These are phyloP conservation scores for Elaeagnus macrophylla DNA, from an alignment of 306 rosid species.

Conservation along the genomic window DNA sequence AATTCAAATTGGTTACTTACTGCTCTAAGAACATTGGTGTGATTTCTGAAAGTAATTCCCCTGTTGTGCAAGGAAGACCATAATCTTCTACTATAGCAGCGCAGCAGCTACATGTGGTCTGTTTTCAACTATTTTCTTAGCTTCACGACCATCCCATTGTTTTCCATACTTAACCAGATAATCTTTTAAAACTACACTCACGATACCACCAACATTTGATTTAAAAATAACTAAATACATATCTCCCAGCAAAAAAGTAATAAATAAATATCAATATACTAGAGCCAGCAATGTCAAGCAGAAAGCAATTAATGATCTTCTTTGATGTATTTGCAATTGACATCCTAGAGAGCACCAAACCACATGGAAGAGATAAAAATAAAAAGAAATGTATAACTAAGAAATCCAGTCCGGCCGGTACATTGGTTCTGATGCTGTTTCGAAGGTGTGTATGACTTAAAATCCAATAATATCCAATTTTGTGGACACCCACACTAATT, in stretches of 20 bases:
- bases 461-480: too few species aligned
- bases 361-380: too few species aligned
- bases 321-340: conserved; percentile 30
- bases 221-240: too few species aligned
- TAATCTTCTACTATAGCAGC: conserved; percentile 62
- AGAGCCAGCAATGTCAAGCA: conserved; percentile 2
- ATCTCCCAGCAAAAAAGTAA: too few species aligned
- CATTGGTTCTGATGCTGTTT: too few species aligned
- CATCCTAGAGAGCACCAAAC: conserved; percentile 26
- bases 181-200: conserved; percentile 45
- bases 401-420: too few species aligned
- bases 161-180: conserved; percentile 54
- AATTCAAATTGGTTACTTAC: conserved; percentile 31
- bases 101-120: conserved; percentile 65
- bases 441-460: too few species aligned
- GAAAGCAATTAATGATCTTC: conserved; percentile 28
- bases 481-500: too few species aligned
- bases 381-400: too few species aligned
- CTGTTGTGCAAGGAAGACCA: conserved; percentile 60
- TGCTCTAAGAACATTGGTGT: conserved; percentile 54
- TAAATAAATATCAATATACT: background rate
- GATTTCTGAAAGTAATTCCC: conserved; percentile 52
- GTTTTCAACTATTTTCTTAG: conserved; percentile 46
- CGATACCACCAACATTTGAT: conserved; percentile 47
- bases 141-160: conserved; percentile 93